phyloP scores from a whole-genome alignment of 352 stramenopile genomes.

The Phytopythium chamaehyphon region DNA sequence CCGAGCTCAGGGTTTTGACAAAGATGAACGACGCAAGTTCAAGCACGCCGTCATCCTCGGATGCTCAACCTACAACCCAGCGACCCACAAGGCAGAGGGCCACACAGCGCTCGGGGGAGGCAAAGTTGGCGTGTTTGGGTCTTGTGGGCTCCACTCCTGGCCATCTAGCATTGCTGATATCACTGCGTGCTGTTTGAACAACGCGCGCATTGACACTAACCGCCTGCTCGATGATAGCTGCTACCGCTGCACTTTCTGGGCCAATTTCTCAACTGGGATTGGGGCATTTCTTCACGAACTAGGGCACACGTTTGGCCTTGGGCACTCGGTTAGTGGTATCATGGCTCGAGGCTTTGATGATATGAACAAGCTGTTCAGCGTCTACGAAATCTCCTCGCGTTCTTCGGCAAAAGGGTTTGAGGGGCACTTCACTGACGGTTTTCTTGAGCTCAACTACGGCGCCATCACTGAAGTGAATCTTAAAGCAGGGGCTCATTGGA shows the following conservation, averaged over 20 bases:
- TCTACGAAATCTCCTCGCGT: slow-evolving; percentile 28
- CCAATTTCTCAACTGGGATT: slow-evolving; percentile 60
- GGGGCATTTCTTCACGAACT: slow-evolving; percentile 65
- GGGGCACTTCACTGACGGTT: slow-evolving; percentile 27
- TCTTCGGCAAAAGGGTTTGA: slow-evolving; percentile 18
- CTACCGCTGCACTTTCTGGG: slow-evolving; percentile 52
- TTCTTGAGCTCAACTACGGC: slow-evolving; percentile 36
- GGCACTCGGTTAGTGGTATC: slow-evolving; percentile 48
- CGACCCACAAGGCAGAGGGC: slow-evolving; percentile 42
- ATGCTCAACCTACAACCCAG: slow-evolving; percentile 52
- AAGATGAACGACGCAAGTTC: slow-evolving; percentile 24
- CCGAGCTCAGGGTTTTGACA: slow-evolving; percentile 25
- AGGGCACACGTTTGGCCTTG: slow-evolving; percentile 58
- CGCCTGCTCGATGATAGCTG: slow-evolving; percentile 59
- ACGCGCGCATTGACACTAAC: slow-evolving; percentile 39
- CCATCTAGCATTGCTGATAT: slow-evolving; percentile 42
- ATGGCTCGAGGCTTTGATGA: slow-evolving; percentile 75
- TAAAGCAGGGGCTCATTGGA: slow-evolving; percentile 45
- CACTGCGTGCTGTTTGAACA: slow-evolving; percentile 49
- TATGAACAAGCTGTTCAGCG: slow-evolving; percentile 56
- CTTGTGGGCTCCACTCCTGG: slow-evolving; percentile 65
- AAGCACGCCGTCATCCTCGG: slow-evolving; percentile 75
- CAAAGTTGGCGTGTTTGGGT: slow-evolving; percentile 61
- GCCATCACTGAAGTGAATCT: slow-evolving; percentile 26
- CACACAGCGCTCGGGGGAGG: slow-evolving; percentile 57